Conservation (phyloP, 2,329 filamentous ascomycete species). For the Grosmannia huntii region DNA sequence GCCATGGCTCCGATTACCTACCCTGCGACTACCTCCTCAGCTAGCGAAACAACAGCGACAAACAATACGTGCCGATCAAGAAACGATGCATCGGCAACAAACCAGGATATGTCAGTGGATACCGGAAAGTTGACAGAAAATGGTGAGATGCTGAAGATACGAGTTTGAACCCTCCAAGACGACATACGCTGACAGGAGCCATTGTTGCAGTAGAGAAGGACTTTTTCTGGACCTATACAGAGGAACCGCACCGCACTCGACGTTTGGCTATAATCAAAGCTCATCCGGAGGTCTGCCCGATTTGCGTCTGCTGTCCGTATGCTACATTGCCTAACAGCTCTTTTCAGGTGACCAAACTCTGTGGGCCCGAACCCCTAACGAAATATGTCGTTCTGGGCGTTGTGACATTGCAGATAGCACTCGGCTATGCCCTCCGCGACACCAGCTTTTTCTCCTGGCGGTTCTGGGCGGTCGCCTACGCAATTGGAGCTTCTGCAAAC, state of each 20-base stretch:
- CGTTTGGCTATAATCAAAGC: slow-evolving; percentile 94
- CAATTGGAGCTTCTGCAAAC: slow-evolving; percentile 89
- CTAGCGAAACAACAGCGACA: not conserved
- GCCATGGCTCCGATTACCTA: not conserved
- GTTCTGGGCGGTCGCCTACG: slow-evolving; percentile 79
- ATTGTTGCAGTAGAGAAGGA: slow-evolving; percentile 25
- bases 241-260: slow-evolving; percentile 88
- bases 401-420: slow-evolving; percentile 65
- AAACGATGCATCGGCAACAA: not conserved
- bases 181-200: not conserved
- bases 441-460: slow-evolving; percentile 69
- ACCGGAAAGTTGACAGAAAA: not conserved
- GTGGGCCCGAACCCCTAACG: slow-evolving; percentile 87
- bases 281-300: slow-evolving; percentile 68
- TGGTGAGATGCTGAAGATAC: not conserved
- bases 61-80: not conserved
- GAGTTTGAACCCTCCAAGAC: not conserved
- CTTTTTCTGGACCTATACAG: slow-evolving; percentile 99
- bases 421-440: slow-evolving; percentile 64
- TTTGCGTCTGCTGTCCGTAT: not conserved
- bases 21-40: slow-evolving; percentile 1
- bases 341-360: slow-evolving; percentile 74
- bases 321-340: not conserved
- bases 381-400: slow-evolving; percentile 84
- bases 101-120: not conserved